Conservation (phyloP, 2,329 filamentous ascomycete genomes). For the Stemphylium lycopersici region DNA sequence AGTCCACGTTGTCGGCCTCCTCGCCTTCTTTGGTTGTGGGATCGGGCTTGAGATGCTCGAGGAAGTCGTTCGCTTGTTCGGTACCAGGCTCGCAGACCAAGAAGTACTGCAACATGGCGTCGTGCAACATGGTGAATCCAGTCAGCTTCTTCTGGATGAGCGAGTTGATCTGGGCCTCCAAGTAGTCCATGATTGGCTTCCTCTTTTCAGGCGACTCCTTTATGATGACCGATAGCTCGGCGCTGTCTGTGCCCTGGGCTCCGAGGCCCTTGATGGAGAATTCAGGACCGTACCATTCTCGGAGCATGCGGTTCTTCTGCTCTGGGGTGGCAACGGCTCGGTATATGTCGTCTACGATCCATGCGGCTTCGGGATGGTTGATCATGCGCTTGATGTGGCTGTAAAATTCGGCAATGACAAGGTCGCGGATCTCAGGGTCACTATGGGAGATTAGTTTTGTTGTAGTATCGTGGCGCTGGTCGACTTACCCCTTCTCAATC, state of each 20-base stretch:
- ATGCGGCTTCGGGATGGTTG: slow-evolving; percentile 93
- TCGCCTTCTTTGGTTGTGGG: slow-evolving; percentile 70
- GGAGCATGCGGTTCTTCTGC: slow-evolving; percentile 82
- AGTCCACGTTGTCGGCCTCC: slow-evolving; percentile 59
- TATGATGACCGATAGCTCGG: slow-evolving; percentile 77
- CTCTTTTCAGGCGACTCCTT: slow-evolving; percentile 82
- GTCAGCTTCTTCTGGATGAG: slow-evolving; percentile 96
- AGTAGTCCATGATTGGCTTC: slow-evolving; percentile 81
- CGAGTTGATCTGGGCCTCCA: slow-evolving; percentile 86
- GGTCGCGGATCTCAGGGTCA: slow-evolving; percentile 81
- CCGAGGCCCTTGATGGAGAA: slow-evolving; percentile 76
- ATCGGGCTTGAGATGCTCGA: slow-evolving; percentile 90
- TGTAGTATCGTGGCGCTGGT: neutral
- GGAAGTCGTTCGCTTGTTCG: slow-evolving; percentile 83
- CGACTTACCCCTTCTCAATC: slow-evolving; percentile 72
- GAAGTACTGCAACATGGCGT: slow-evolving; percentile 98
- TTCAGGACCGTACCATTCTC: slow-evolving; percentile 96
- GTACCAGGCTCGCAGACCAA: slow-evolving; percentile 76
- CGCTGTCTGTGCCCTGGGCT: slow-evolving; percentile 56
- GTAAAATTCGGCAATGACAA: slow-evolving; percentile 94
- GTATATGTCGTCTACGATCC: slow-evolving; percentile 98
- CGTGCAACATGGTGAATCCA: slow-evolving; percentile 96
- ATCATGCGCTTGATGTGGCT: slow-evolving; percentile 91
- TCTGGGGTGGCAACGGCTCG: slow-evolving; percentile 82
- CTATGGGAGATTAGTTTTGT: slow-evolving; percentile 47